Evolutionary conservation across 768 basidiomycete genomes (phyloP), one percentile per base, ranked within the genome.

Genomic region (Auricularia heimuer): DNA sequence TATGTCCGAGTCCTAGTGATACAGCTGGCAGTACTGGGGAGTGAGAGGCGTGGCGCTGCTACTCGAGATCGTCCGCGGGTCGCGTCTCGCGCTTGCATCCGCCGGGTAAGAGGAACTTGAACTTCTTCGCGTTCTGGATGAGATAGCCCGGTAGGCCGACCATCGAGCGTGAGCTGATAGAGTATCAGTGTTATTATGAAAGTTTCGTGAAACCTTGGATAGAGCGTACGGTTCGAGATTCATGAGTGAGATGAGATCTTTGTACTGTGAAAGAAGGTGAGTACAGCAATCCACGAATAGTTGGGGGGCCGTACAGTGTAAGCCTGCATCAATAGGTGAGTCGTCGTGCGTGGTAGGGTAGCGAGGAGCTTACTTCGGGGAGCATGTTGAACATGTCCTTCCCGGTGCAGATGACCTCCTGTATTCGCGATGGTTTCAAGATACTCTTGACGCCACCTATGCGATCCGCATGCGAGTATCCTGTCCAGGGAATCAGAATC

Each of bases 301-400:
- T 66, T 54, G 29, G 33, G 33, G 29, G 34, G n/a, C 77, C 80
- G 70, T 67, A 83, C 82, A 64, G 74, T 80, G 69, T 83, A 84
- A 1, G 82, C 82, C 56, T 60, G 56, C 14, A 18, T 60, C 34
- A 8, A 4, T 36, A 8, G 3, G 35, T 24, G 10, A 44, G 44
- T 33, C 21, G 8, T 3, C 29, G 3, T 33, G 54, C 18, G 10
- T 12, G 47, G 45, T 4, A 4, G 10, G 7, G 29, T 18, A 21
- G 45, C 39, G 10, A 62, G 8, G 47, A 71, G 72, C 12, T 68
- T 71, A 60, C 56, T 72, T 87, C 86, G 18, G 85, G 86, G 8
- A 86, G 72, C 85, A 86, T 86, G 12, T 78, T 82, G 70, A 86
- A 86, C 33, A 86, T 82, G 66, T 88, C 86, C 67, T 80, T 81